phyloP scores from a whole-genome alignment of 2,329 filamentous ascomycete species.

The Aspergillus pseudoglaucus region DNA sequence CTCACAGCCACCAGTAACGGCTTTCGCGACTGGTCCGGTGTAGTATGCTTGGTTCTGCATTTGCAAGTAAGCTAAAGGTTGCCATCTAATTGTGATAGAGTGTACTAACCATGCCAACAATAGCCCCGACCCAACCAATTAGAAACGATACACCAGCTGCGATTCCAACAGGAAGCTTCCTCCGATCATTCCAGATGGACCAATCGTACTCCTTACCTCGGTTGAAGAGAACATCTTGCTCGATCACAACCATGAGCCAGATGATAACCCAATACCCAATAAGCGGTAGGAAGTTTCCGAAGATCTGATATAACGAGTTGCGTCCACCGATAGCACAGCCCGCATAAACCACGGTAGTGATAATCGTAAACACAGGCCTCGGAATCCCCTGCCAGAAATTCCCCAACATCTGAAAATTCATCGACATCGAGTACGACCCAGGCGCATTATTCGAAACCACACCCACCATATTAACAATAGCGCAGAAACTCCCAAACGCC shows the following conservation, averaged over 20 bases:
- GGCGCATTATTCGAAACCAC: slow-evolving; percentile 41
- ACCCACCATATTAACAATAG: slow-evolving; percentile 37
- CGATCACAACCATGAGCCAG: slow-evolving; percentile 37
- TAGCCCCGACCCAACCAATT: slow-evolving; percentile 35
- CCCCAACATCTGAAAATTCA: slow-evolving; percentile 41
- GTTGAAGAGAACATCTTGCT: slow-evolving; percentile 40
- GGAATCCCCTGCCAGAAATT: slow-evolving; percentile 33
- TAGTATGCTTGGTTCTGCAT: slow-evolving; percentile 33
- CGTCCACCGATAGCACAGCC: slow-evolving; percentile 40
- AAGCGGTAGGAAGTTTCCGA: slow-evolving; percentile 40
- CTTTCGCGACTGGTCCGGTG: slow-evolving; percentile 29
- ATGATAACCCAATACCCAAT: slow-evolving; percentile 44
- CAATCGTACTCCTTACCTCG: slow-evolving; percentile 34
- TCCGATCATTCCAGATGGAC: slow-evolving; percentile 34
- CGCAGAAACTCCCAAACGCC: slow-evolving; percentile 39
- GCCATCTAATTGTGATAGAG: neutral
- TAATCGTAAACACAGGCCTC: slow-evolving; percentile 37
- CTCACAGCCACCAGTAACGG: slow-evolving; percentile 27
- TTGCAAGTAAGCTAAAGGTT: neutral
- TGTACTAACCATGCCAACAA: slow-evolving; percentile 33
- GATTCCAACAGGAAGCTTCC: slow-evolving; percentile 35
- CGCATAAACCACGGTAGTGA: slow-evolving; percentile 37
- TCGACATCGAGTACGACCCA: slow-evolving; percentile 39
- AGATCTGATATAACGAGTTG: slow-evolving; percentile 39
- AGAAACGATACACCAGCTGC: slow-evolving; percentile 34